phyloP scores from a whole-genome alignment of 1,139 yeast genomes.

The Spencermartinsiella ligniputridi region DNA sequence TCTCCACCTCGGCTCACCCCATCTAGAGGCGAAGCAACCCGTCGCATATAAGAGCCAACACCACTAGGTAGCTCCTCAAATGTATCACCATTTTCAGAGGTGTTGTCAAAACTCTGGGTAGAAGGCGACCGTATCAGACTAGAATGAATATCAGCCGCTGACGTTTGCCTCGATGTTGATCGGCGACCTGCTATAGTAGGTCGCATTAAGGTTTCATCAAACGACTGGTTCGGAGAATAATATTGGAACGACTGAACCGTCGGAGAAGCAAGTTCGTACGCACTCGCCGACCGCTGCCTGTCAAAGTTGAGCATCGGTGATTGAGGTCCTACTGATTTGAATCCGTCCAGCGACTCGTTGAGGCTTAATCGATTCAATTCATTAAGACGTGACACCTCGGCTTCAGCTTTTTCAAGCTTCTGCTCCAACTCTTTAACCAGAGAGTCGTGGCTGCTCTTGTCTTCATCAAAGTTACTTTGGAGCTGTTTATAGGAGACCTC shows the following conservation, averaged over 20 bases:
- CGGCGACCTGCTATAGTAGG: conserved; percentile 8
- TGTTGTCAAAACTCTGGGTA: conserved; percentile 1
- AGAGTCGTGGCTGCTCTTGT: conserved; percentile 13
- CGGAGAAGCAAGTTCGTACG: conserved; percentile 3
- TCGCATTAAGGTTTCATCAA: background rate
- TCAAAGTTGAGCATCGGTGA: conserved; percentile 3
- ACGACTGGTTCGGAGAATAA: background rate
- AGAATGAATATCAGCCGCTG: conserved; percentile 2
- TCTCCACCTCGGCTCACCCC: conserved; percentile 22
- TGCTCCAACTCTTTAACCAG: conserved; percentile 16
- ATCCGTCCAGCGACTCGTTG: background rate
- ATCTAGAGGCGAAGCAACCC: conserved; percentile 10
- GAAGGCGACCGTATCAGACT: conserved; percentile 5
- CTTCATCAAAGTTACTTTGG: conserved; percentile 1
- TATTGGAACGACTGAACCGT: conserved; percentile 3
- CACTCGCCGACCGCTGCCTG: conserved; percentile 10
- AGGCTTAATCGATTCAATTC: background rate
- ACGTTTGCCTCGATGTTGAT: conserved; percentile 3
- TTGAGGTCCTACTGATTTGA: conserved; percentile 1
- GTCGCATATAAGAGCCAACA: background rate
- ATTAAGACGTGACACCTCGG: background rate
- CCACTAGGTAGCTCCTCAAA: conserved; percentile 12
- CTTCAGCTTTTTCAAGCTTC: conserved; percentile 8
- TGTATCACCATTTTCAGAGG: conserved; percentile 13
- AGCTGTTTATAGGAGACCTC: conserved; percentile 8